Base-by-base conservation (phyloP, 805 yeast genomes). In the Yamadazyma akitaensis region DNA sequence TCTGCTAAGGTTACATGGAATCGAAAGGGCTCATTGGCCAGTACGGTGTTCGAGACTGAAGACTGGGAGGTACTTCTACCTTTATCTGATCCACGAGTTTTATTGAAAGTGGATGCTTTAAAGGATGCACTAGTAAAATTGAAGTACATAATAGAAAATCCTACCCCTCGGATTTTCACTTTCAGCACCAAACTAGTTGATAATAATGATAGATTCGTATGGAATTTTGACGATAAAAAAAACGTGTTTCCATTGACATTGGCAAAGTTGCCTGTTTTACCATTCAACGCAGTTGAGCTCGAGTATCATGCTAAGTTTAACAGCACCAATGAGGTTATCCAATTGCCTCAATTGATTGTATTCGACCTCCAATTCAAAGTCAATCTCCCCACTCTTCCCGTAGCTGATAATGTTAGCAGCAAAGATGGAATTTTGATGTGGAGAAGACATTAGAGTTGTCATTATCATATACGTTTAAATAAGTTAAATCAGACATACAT, bases 301-400 rank as follows among this genome's bases (percentile, higher is more conserved):
- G 64, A 59, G 16, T 81, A 66, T 49, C 43, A 42, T 39, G 62
- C 59, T 2, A 13, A 51, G 11, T 41, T 39, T 39, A 51, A 47
- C 31, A 34, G 49, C 12, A 18, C 34, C 19, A 43, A 35, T 14
- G 36, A 26, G 2, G 13, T 44, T 10, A 36, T 72, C 30, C 69
- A 65, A 46, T 60, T 88, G 33, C 96, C 96, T 0, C 75, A 66
- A 34, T 64, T 87, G 53, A 75, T 76, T 48, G 86, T 85, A 3
- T 84, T 72, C 57, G 96, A 88, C 56, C 68, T 85, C 42, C 79
- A 79, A 52, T 86, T 78, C 65, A 80, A 84, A 53, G 83, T 86
- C 34, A 75, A 75, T 18, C 67, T 88, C 49, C 82, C 83, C 3
- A 60, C 68, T 5, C 48, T 68, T 13, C 53, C 71, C 0, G 59